Conservation (phyloP, 2,329 filamentous ascomycete species). For the Xylariaceae sp. region DNA sequence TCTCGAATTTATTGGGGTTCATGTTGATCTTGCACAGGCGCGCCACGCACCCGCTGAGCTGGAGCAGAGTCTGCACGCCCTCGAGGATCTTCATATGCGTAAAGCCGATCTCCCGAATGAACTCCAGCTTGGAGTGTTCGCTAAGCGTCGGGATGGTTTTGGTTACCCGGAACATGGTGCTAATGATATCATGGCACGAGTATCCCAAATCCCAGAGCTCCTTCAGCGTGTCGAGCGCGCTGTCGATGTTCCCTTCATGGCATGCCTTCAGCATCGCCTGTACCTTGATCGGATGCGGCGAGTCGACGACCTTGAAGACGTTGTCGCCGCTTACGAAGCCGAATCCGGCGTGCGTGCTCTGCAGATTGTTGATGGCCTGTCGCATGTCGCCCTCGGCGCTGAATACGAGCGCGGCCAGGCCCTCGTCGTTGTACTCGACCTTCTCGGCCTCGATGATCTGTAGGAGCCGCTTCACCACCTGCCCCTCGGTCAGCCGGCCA, state of each 20-base stretch:
- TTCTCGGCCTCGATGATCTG: conserved; percentile 92
- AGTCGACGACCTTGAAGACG: conserved; percentile 96
- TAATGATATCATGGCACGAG: conserved; percentile 98
- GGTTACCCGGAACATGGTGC: conserved; percentile 97
- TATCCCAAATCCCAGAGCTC: conserved; percentile 95
- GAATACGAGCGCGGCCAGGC: conserved; percentile 92
- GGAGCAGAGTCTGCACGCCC: conserved; percentile 89
- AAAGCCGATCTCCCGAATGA: conserved; percentile 98
- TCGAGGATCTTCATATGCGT: conserved; percentile 99
- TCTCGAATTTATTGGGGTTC: conserved; percentile 76
- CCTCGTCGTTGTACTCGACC: conserved; percentile 87
- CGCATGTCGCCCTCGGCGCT: conserved; percentile 98
- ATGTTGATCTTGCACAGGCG: conserved; percentile 94
- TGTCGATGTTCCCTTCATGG: conserved; percentile 86
- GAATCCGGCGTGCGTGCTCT: conserved; percentile 89
- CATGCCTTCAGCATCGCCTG: conserved; percentile 98
- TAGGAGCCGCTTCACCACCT: conserved; percentile 84
- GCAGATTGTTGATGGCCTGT: conserved; percentile 97
- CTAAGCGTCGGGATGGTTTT: conserved; percentile 90
- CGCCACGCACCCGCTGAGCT: conserved; percentile 87
- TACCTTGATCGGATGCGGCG: conserved; percentile 94
- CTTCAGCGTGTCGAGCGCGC: conserved; percentile 76
- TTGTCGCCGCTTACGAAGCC: conserved; percentile 97
- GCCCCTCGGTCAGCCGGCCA: conserved; percentile 83
- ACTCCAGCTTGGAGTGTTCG: conserved; percentile 93